phyloP scores from a whole-genome alignment of 2,329 filamentous ascomycete species.

The Fusarium tjaetaba region DNA sequence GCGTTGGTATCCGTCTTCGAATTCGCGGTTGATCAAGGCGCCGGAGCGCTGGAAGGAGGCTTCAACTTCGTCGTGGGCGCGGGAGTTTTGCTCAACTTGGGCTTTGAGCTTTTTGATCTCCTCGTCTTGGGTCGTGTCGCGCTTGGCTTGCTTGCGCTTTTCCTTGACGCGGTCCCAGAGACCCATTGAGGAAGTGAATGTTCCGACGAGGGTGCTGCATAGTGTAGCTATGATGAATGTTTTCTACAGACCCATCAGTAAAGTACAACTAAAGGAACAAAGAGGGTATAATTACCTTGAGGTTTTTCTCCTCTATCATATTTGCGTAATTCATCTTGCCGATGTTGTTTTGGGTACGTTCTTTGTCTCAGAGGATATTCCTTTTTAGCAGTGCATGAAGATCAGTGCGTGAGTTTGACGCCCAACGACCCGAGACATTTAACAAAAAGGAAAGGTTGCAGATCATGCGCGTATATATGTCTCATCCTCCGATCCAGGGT shows the following conservation, averaged over 20 bases:
- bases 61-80: constrained; percentile 30
- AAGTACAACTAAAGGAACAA: fast-evolving
- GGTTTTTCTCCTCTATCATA: constrained; percentile 42
- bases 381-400: not conserved
- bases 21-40: constrained; percentile 40
- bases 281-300: constrained; percentile 12
- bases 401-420: constrained; percentile 6
- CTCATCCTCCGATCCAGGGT: not conserved
- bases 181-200: constrained; percentile 43
- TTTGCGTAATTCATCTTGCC: constrained; percentile 37
- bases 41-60: constrained; percentile 36
- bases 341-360: not conserved
- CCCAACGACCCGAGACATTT: constrained; percentile 6
- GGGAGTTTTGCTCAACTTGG: constrained; percentile 25
- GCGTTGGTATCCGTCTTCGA: constrained; percentile 37
- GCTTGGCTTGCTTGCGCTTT: constrained; percentile 32
- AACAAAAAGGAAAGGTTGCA: not conserved
- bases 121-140: constrained; percentile 40
- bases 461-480: constrained; percentile 16
- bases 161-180: constrained; percentile 42
- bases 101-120: constrained; percentile 40
- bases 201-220: constrained; percentile 41
- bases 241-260: constrained; percentile 13
- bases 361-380: not conserved
- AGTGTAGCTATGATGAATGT: constrained; percentile 42